These are phyloP conservation scores for Tolypocladium capitatum DNA, from an alignment of 2,329 filamentous ascomycete species.

Conservation along the genomic window DNA sequence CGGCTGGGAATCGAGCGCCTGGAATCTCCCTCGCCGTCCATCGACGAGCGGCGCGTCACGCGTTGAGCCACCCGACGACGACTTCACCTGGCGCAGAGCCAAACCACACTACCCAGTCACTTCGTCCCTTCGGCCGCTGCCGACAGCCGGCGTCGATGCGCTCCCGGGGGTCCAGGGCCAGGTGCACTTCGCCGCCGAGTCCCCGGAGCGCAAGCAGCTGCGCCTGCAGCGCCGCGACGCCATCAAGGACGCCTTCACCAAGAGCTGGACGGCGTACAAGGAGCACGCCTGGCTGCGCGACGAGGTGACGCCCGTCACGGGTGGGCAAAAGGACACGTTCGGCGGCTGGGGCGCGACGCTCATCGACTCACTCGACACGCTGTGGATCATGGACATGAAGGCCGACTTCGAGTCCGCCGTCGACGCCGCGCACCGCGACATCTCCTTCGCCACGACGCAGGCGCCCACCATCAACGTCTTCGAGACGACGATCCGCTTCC, in stretches of 20 bases:
- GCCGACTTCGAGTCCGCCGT: conserved; percentile 43
- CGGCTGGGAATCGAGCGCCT: neutral
- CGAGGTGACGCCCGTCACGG: conserved; percentile 35
- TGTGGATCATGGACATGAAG: conserved; percentile 47
- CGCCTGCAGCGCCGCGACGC: conserved; percentile 23
- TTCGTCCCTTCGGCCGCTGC: conserved; percentile 4
- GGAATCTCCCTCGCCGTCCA: neutral
- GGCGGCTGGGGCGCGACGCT: conserved; percentile 45
- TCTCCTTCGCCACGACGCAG: conserved; percentile 36
- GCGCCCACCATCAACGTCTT: conserved; percentile 32
- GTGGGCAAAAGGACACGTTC: conserved; percentile 31
- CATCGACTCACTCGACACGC: conserved; percentile 46
- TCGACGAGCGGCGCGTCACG: neutral
- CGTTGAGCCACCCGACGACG: neutral
- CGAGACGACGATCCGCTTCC: conserved; percentile 41
- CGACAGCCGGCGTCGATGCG: conserved; percentile 1
- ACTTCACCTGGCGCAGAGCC: conserved; percentile 10
- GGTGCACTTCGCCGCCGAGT: conserved; percentile 6
- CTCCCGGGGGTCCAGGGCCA: conserved; percentile 5
- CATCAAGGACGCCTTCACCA: conserved; percentile 28
- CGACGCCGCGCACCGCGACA: conserved; percentile 26
- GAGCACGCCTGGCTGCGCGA: conserved; percentile 38
- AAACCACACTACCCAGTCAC: conserved; percentile 7
- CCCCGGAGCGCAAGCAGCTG: conserved; percentile 7
- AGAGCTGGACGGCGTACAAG: conserved; percentile 38